Conservation (phyloP, 495 filamentous ascomycete genomes). For the Podospora bellae-mahoneyi region DNA sequence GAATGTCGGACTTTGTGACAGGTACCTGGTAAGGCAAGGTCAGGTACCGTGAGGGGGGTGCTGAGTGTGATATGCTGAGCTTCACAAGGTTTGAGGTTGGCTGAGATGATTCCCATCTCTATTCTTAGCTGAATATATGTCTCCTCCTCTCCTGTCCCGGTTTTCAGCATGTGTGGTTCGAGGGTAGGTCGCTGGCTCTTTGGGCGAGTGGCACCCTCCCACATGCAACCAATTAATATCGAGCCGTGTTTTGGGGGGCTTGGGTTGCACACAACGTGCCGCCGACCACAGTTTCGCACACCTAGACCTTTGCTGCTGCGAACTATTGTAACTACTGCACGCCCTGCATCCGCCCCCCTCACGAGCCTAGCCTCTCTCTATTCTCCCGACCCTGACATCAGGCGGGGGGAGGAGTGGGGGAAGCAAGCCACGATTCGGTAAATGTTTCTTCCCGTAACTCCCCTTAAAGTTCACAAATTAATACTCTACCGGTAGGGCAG, state of each 20-base stretch:
- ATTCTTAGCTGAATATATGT: neutral
- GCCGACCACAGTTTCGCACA: neutral
- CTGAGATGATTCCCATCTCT: neutral
- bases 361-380: neutral
- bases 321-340: conserved; percentile 4
- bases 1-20: too few relatives aligned
- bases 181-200: neutral
- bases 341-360: neutral
- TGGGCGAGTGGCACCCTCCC: conserved; percentile 5
- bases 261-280: neutral
- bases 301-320: neutral
- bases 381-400: neutral
- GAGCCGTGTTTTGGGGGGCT: conserved; percentile 16
- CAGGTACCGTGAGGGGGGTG: too few relatives aligned
- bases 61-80: too few relatives aligned
- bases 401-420: neutral
- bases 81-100: too few relatives aligned
- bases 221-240: conserved; percentile 25
- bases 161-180: conserved; percentile 3
- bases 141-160: neutral
- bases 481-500: conserved; percentile 10
- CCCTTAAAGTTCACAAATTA: conserved; percentile 1
- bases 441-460: neutral
- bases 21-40: too few relatives aligned
- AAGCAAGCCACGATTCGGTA: conserved; percentile 12